Evolutionary conservation across 805 yeast species (phyloP).

Genomic region (Candida andamanensis): DNA sequence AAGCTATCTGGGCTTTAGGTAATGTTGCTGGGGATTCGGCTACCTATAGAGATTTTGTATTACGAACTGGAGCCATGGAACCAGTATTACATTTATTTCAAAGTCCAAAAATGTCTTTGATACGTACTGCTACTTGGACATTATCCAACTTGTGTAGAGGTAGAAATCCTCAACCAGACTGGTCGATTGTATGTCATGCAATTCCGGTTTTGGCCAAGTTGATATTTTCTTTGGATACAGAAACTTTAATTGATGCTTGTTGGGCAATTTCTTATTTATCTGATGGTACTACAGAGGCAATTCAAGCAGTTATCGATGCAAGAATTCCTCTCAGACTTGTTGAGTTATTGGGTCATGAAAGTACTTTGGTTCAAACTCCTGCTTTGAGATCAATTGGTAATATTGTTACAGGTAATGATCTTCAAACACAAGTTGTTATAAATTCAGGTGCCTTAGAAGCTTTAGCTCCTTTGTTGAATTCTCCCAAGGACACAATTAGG

Average conservation of each 20-base stretch:
- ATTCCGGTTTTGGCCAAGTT: conserved; percentile 89
- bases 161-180: conserved; percentile 92
- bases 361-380: conserved; percentile 89
- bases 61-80: conserved; percentile 79
- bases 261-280: conserved; percentile 96
- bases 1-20: conserved; percentile 99
- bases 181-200: conserved; percentile 82
- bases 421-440: conserved; percentile 91
- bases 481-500: conserved; percentile 86
- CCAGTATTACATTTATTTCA: conserved; percentile 78
- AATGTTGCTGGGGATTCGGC: conserved; percentile 98
- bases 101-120: conserved; percentile 78
- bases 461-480: conserved; percentile 68
- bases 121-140: conserved; percentile 98
- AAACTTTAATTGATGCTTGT: conserved; percentile 93
- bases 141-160: conserved; percentile 95
- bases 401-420: conserved; percentile 94
- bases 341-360: conserved; percentile 79
- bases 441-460: conserved; percentile 90
- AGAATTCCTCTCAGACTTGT: conserved; percentile 93
- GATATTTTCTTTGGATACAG: conserved; percentile 85
- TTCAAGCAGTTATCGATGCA: conserved; percentile 95
- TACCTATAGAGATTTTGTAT: conserved; percentile 81
- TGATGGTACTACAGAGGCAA: conserved; percentile 89
- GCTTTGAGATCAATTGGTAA: conserved; percentile 97